Conservation (phyloP, 73 alveolate genomes). For the Paramecium pentaurelia region DNA sequence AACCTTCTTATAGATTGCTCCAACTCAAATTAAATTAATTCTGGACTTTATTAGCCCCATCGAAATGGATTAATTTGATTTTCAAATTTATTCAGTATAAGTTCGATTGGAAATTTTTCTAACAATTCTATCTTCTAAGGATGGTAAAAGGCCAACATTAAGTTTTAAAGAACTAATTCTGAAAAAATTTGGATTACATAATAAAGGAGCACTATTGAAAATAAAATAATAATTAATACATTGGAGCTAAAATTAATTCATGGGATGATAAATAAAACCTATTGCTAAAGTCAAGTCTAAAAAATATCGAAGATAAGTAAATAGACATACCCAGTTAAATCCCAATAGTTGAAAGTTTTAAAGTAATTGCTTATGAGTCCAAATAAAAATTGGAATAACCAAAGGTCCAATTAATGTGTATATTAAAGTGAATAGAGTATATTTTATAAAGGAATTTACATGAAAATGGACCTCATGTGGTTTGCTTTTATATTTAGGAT, state of each 20-base stretch:
- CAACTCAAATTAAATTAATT: background rate
- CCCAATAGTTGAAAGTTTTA: background rate
- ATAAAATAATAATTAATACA: background rate
- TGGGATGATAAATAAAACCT: background rate
- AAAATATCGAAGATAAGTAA: background rate
- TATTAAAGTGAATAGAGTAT: background rate
- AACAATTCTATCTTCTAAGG: background rate
- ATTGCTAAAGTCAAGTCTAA: background rate
- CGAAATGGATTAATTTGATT: background rate
- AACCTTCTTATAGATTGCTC: background rate
- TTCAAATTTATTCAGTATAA: background rate
- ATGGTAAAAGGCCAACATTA: background rate
- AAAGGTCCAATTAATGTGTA: background rate
- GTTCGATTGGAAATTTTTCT: background rate
- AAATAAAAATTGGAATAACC: background rate
- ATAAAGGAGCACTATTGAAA: background rate
- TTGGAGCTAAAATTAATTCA: background rate
- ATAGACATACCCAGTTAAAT: background rate
- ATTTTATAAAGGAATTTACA: background rate
- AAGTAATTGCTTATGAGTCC: background rate
- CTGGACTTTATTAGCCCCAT: background rate
- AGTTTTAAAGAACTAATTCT: background rate
- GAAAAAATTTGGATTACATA: background rate
- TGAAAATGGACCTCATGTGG: slow-evolving; percentile 18
- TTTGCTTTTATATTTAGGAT: background rate